Percentiles rank a stretch among this genome's conserved stretches.
phyloP scores from a whole-genome alignment of 257 asterid species.

The Solanum sparsipilum region DNA sequence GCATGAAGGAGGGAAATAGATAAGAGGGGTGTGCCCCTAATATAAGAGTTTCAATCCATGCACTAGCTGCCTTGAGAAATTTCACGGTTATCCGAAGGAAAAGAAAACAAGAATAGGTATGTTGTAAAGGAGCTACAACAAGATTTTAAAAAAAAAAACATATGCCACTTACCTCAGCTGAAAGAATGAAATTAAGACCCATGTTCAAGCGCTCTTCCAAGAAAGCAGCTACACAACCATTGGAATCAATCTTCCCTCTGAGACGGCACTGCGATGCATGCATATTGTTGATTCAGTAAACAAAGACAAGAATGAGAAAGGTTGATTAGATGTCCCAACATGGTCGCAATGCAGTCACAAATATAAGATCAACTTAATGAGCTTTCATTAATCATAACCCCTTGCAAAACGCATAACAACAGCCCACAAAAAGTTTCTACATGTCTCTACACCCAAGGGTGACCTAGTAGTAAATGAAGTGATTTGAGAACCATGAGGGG shows the following conservation, averaged over 20 bases:
- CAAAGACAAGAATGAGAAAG: neutral
- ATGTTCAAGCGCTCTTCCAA: constrained; percentile 16
- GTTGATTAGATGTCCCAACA: neutral
- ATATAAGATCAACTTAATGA: neutral
- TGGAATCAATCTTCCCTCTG: constrained; percentile 17
- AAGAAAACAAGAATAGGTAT: neutral
- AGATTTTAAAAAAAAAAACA: neutral
- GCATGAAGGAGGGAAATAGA: neutral
- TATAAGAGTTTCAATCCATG: neutral
- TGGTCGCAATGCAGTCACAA: neutral
- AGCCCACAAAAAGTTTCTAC: neutral
- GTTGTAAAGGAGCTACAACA: neutral
- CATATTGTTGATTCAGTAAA: neutral
- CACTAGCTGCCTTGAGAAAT: neutral
- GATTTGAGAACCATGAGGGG: neutral
- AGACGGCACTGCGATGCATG: constrained; percentile 8
- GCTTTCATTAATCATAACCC: neutral
- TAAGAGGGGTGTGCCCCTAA: neutral
- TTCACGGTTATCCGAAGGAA: neutral
- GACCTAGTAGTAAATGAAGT: neutral
- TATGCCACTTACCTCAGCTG: constrained; percentile 2
- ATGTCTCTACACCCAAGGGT: neutral
- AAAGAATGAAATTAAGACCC: constrained; percentile 10
- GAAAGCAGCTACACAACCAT: constrained; percentile 9
- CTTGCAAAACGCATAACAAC: neutral